A percentile compares a stretch with the other conserved stretches of the same genome.
Conservation (phyloP, 192 early-diverging fungal species). For the Martensiomyces pterosporus region DNA sequence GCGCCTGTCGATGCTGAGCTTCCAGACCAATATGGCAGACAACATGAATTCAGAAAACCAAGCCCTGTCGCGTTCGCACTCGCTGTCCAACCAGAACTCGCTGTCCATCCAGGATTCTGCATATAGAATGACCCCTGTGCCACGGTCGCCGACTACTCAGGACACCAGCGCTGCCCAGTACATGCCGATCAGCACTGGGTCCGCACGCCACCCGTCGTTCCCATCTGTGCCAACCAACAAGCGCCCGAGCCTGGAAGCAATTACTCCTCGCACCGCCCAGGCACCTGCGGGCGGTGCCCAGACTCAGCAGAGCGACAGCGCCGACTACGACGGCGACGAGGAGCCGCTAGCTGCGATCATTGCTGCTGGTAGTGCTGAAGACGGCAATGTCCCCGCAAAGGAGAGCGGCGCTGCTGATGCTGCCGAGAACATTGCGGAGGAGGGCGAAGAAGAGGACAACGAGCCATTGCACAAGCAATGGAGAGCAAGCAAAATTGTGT, state of each 20-base stretch:
- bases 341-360: neutral
- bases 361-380: neutral
- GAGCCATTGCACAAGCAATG: constrained; percentile 1
- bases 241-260: constrained; percentile 33
- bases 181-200: constrained; percentile 15
- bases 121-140: constrained; percentile 13
- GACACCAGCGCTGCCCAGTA: constrained; percentile 12
- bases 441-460: constrained; percentile 4
- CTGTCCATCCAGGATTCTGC: constrained; percentile 19
- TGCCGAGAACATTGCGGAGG: neutral
- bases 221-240: constrained; percentile 11
- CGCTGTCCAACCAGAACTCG: constrained; percentile 35
- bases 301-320: neutral
- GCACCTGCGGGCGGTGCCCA: too few species aligned
- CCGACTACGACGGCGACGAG: neutral
- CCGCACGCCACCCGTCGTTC: constrained; percentile 18
- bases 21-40: constrained; percentile 38
- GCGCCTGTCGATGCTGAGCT: constrained; percentile 41
- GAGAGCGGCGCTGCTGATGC: neutral
- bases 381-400: neutral
- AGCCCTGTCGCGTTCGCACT: constrained; percentile 23
- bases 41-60: constrained; percentile 22
- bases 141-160: constrained; percentile 19
- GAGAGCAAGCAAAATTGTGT: too few species aligned
- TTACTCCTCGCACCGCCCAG: constrained; percentile 3